These are phyloP conservation scores for Cercospora sesami DNA, from an alignment of 2,329 filamentous ascomycete species.

Conservation along the genomic window DNA sequence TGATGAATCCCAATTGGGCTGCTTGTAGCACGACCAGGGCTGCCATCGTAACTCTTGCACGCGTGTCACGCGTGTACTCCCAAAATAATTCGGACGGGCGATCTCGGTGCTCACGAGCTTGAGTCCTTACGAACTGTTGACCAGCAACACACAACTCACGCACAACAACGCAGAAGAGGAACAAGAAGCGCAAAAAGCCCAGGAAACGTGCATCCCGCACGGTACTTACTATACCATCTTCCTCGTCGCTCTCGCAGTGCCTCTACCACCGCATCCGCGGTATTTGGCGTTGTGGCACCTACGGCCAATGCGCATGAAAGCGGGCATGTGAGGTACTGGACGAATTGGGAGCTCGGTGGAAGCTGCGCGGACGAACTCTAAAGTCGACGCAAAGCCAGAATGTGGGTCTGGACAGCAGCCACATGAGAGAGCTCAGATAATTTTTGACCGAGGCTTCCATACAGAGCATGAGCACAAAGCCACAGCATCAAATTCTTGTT, in stretches of 20 bases:
- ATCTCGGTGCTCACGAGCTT: not conserved
- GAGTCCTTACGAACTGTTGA: not conserved
- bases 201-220: not conserved
- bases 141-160: not conserved
- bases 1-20: conserved; percentile 17
- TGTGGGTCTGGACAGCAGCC: conserved; percentile 13
- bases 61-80: not conserved
- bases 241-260: not conserved
- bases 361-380: conserved; percentile 8
- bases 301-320: conserved; percentile 5
- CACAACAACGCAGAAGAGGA: not conserved
- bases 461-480: conserved; percentile 1
- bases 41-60: conserved; percentile 8
- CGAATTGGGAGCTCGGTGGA: conserved; percentile 10
- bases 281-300: conserved; percentile 13
- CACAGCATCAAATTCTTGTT: not conserved
- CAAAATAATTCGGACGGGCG: not conserved
- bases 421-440: conserved; percentile 6
- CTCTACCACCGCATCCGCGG: conserved; percentile 8
- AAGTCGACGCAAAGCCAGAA: not conserved
- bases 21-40: conserved; percentile 18
- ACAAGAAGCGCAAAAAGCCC: not conserved
- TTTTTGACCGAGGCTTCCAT: conserved; percentile 11
- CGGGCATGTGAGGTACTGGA: conserved; percentile 10
- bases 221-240: conserved; percentile 3